A percentile compares a stretch with the other conserved stretches of the same genome.
Conservation (phyloP, 164 flowering plant genomes). For the Tinospora cordifolia region DNA sequence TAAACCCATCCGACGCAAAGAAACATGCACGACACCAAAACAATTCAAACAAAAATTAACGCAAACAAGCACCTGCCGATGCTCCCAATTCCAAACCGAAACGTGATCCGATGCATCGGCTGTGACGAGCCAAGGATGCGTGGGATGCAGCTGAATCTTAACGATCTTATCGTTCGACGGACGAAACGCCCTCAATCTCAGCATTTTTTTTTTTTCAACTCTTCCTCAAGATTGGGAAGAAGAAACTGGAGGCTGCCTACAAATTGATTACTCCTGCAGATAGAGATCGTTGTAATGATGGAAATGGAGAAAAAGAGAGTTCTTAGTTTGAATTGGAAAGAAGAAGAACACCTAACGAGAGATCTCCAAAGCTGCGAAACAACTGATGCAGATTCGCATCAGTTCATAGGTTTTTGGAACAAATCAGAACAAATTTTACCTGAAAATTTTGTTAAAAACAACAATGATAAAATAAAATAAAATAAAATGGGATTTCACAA, state of each 20-base stretch:
- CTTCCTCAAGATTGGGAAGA: neutral
- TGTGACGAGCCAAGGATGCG: constrained; percentile 98
- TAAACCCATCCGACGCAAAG: neutral
- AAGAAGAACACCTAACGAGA: neutral
- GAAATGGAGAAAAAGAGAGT: neutral
- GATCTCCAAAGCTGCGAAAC: neutral
- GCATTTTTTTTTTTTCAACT: constrained; percentile 30
- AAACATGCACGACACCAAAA: neutral
- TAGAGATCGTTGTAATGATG: too few species aligned
- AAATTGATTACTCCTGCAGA: neutral
- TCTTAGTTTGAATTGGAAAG: too few species aligned
- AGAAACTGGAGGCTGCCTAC: neutral
- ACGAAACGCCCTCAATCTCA: constrained; percentile 74
- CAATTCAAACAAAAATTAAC: neutral
- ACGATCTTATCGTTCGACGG: constrained; percentile 80
- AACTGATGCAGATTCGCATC: neutral
- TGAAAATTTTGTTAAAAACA: neutral
- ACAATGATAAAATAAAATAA: too few species aligned
- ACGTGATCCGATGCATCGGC: constrained; percentile 95
- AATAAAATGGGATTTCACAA: too few species aligned
- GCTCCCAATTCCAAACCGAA: constrained; percentile 99
- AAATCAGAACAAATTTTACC: neutral
- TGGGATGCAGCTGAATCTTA: constrained; percentile 85
- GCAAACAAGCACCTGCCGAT: constrained; percentile 63
- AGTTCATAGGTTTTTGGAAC: neutral